These are phyloP conservation scores for Saturnispora sanitii DNA, from an alignment of 805 yeast species.

Conservation along the genomic window DNA sequence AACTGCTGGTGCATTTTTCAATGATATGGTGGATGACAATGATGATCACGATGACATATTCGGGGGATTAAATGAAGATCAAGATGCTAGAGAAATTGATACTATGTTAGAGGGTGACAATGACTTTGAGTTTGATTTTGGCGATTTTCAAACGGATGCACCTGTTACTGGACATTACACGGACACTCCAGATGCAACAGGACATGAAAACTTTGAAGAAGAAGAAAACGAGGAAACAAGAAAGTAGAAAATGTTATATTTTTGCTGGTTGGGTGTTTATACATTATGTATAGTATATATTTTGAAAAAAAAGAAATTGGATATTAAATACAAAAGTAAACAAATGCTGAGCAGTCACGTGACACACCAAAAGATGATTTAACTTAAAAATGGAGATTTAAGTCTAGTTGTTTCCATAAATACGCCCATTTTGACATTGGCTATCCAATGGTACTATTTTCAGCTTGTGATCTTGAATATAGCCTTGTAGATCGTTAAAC, in stretches of 20 bases:
- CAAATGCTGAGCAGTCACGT: too few species aligned
- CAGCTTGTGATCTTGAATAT: too few species aligned
- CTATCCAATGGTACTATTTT: too few species aligned
- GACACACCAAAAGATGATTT: too few species aligned
- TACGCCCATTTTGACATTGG: too few species aligned
- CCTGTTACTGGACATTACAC: slow-evolving; percentile 3
- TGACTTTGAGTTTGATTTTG: slow-evolving; percentile 28
- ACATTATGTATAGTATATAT: too few species aligned
- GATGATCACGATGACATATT: slow-evolving; percentile 24
- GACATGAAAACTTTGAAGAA: neutral
- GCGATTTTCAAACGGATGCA: slow-evolving; percentile 18
- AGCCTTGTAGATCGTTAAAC: neutral
- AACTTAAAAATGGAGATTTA: too few species aligned
- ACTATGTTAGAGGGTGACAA: slow-evolving; percentile 28
- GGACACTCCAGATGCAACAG: neutral
- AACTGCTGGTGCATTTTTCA: slow-evolving; percentile 21
- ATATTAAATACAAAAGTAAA: too few species aligned
- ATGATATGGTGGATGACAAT: slow-evolving; percentile 22
- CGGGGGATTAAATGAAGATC: slow-evolving; percentile 29
- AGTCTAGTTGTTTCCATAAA: too few species aligned
- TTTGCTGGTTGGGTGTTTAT: neutral
- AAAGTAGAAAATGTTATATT: too few species aligned
- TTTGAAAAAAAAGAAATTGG: too few species aligned
- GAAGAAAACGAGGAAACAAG: neutral
- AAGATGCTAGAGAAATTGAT: slow-evolving; percentile 40